A percentile compares a stretch with the other conserved stretches of the same genome.
Conservation (phyloP, 345 rosid genomes). For the Geranium brycei region DNA sequence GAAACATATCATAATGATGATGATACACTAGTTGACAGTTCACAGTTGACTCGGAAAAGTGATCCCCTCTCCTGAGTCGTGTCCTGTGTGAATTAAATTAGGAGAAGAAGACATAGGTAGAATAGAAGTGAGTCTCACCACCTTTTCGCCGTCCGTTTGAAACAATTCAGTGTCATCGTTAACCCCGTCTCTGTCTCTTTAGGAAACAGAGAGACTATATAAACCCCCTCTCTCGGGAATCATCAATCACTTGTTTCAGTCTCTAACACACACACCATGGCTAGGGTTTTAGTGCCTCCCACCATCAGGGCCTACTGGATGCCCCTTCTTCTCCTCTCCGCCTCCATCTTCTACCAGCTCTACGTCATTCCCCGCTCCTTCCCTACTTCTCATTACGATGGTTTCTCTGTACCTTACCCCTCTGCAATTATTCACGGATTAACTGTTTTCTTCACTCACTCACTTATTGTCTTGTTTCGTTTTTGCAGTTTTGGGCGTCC, state of each 20-base stretch:
- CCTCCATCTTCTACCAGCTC: conserved; percentile 63
- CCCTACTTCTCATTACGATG: conserved; percentile 74
- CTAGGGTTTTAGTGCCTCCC: conserved; percentile 14
- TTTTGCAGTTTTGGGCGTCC: conserved; percentile 48
- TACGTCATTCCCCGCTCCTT: conserved; percentile 61
- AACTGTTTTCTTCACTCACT: neutral
- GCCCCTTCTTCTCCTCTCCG: conserved; percentile 47
- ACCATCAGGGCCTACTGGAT: conserved; percentile 42
- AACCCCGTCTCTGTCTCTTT: neutral
- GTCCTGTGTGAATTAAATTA: no score
- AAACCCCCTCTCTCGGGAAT: neutral
- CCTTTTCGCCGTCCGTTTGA: neutral
- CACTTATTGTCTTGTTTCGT: conserved; percentile 1
- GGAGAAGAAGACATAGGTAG: no score
- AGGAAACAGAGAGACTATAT: neutral
- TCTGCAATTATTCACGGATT: neutral
- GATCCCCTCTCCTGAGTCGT: no score
- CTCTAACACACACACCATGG: conserved; percentile 16
- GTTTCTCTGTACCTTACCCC: conserved; percentile 20
- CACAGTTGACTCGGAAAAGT: no score
- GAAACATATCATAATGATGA: no score
- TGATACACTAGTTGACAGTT: no score
- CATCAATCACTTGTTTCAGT: no score
- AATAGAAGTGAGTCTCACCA: no score
- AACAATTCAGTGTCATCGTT: neutral